Evolutionary conservation across 2,329 filamentous ascomycete genomes (phyloP).

Genomic region (Aspergillus tanneri): DNA sequence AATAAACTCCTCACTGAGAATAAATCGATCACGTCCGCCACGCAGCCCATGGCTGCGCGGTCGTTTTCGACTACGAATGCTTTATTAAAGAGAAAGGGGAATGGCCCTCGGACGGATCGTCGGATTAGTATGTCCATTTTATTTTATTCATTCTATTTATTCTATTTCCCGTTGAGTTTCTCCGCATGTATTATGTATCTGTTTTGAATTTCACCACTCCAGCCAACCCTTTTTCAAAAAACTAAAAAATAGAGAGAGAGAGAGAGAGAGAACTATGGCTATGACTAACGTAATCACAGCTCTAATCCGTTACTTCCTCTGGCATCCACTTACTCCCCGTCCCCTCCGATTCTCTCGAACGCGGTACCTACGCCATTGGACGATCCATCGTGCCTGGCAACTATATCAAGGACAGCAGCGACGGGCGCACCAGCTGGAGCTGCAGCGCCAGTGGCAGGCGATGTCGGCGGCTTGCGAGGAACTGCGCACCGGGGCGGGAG

Average conservation of each 20-base stretch:
- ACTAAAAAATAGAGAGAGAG: slow-evolving; percentile 21
- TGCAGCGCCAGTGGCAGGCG: slow-evolving; percentile 75
- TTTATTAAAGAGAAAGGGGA: slow-evolving; percentile 41
- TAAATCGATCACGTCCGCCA: slow-evolving; percentile 25
- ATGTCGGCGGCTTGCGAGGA: slow-evolving; percentile 88
- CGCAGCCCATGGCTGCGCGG: slow-evolving; percentile 21
- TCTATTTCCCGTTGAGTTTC: neutral
- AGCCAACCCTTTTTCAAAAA: neutral
- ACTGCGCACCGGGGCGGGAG: slow-evolving; percentile 57
- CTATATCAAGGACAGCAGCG: slow-evolving; percentile 71
- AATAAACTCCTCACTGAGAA: slow-evolving; percentile 23
- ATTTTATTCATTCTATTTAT: neutral
- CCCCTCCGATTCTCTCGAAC: slow-evolving; percentile 87
- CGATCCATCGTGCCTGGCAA: slow-evolving; percentile 94
- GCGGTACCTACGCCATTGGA: slow-evolving; percentile 92
- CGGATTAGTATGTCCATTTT: slow-evolving; percentile 44
- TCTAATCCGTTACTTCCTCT: slow-evolving; percentile 68
- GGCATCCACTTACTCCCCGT: slow-evolving; percentile 66
- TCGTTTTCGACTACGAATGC: slow-evolving; percentile 43
- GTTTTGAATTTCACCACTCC: too few species aligned
- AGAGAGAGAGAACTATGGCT: slow-evolving; percentile 16
- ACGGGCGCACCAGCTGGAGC: slow-evolving; percentile 63
- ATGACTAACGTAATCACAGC: slow-evolving; percentile 44
- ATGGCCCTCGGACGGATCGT: slow-evolving; percentile 34
- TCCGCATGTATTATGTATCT: too few species aligned